phyloP scores from a whole-genome alignment of 2,329 filamentous ascomycete genomes.

The Ascochyta clinopodiicola region DNA sequence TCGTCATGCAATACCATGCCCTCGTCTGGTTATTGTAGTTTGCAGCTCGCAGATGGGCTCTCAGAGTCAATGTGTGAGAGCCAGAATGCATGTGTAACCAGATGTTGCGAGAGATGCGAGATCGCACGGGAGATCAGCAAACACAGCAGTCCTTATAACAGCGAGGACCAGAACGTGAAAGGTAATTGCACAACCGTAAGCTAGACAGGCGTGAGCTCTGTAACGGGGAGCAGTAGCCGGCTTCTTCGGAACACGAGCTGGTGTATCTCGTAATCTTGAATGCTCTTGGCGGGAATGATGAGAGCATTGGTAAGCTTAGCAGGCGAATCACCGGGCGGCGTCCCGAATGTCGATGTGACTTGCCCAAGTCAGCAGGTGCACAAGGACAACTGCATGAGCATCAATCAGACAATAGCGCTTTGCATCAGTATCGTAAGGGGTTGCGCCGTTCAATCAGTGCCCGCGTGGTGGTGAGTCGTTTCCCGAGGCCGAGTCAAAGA shows the following conservation, averaged over 20 bases:
- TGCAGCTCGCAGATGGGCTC: not conserved
- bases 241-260: conserved; percentile 27
- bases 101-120: no score
- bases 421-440: conserved; percentile 3
- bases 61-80: conserved; percentile 1
- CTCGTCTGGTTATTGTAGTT: conserved; percentile 5
- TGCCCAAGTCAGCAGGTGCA: conserved; percentile 26
- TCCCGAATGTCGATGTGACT: conserved; percentile 9
- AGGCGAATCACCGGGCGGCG: conserved; percentile 19
- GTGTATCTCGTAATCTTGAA: conserved; percentile 19
- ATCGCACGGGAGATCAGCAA: no score
- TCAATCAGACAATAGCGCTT: conserved; percentile 11
- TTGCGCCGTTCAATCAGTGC: conserved; percentile 6
- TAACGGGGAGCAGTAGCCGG: conserved; percentile 17
- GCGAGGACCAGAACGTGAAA: no score
- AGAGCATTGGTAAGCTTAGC: conserved; percentile 30
- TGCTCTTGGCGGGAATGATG: conserved; percentile 18
- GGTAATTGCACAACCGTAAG: conserved; percentile 6
- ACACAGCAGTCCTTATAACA: no score
- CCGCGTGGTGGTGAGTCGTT: conserved; percentile 6
- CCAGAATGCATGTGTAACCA: no score
- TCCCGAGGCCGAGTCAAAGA: not conserved
- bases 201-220: conserved; percentile 6
- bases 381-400: conserved; percentile 10
- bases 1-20: conserved; percentile 15